phyloP scores from a whole-genome alignment of 805 yeast genomes.

The Clavispora asparagi region DNA sequence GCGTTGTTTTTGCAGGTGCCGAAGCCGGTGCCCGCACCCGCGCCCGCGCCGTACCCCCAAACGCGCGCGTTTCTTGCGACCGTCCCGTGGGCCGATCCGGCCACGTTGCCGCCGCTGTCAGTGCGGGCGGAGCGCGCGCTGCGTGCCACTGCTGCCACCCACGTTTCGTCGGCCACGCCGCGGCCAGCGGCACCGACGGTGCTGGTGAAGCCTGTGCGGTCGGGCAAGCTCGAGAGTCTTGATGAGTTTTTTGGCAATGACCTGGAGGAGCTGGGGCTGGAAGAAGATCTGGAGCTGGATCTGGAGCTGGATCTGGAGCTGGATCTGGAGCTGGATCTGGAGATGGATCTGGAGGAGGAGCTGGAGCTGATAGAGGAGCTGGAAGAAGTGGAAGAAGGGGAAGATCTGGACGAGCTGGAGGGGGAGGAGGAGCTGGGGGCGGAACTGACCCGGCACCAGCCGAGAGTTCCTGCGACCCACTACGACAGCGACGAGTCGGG shows the following conservation, averaged over 20 bases:
- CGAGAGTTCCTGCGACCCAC: background rate
- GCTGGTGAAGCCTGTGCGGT: background rate
- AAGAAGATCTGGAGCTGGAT: background rate
- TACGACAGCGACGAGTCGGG: background rate
- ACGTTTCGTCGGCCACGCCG: conserved; percentile 1
- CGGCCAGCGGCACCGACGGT: conserved; percentile 7
- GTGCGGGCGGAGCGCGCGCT: conserved; percentile 18
- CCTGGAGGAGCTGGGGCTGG: conserved; percentile 7
- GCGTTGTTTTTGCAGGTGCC: conserved; percentile 71
- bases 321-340: background rate
- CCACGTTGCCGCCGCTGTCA: conserved; percentile 22
- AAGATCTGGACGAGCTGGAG: background rate
- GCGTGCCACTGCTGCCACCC: background rate
- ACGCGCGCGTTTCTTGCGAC: background rate
- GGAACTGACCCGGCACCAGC: no score
- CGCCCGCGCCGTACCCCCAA: conserved; percentile 16
- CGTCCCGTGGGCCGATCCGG: conserved; percentile 43
- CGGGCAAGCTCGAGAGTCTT: conserved; percentile 63
- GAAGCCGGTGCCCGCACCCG: conserved; percentile 53
- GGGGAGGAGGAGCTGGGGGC: no score
- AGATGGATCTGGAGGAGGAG: background rate
- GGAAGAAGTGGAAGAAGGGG: background rate
- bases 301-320: background rate
- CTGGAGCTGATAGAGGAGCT: background rate
- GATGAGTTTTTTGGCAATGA: conserved; percentile 74